A percentile compares a stretch with the other conserved stretches of the same genome.
These are phyloP conservation scores for Harringtonia aguacate DNA, from an alignment of 2,329 filamentous ascomycete species.

Conservation along the genomic window DNA sequence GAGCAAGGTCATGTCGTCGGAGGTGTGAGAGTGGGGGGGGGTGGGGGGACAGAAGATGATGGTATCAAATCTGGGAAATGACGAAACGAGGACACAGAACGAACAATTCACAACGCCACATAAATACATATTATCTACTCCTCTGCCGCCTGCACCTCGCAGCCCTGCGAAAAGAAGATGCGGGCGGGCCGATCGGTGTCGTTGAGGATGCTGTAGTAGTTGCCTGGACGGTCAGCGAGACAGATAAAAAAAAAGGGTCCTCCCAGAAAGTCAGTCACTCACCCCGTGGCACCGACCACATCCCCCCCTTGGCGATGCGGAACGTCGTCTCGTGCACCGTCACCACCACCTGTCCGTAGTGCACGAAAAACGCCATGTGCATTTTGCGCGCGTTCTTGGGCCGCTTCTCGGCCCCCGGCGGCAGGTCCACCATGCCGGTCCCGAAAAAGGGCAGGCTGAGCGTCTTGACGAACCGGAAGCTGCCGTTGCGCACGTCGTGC, in stretches of 20 bases:
- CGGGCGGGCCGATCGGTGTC: constrained; percentile 60
- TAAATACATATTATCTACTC: no score
- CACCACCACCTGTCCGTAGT: constrained; percentile 71
- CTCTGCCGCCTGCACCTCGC: constrained; percentile 34
- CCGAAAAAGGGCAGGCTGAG: constrained; percentile 79
- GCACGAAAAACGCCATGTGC: constrained; percentile 95
- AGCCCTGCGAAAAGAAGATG: constrained; percentile 89
- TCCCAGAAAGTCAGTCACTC: constrained; percentile 25
- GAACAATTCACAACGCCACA: no score
- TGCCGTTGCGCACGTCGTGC: constrained; percentile 49
- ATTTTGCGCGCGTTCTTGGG: constrained; percentile 90
- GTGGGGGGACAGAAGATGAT: neutral
- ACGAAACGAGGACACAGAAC: neutral
- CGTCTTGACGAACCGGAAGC: constrained; percentile 84
- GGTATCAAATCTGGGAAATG: no score
- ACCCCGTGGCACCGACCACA: constrained; percentile 95
- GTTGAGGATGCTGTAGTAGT: constrained; percentile 87
- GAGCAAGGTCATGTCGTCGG: constrained; percentile 54
- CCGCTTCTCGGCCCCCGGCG: constrained; percentile 71
- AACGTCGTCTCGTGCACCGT: constrained; percentile 68
- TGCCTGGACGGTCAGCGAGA: constrained; percentile 49
- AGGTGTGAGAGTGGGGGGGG: constrained; percentile 15
- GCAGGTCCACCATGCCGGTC: constrained; percentile 80
- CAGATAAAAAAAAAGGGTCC: constrained; percentile 4
- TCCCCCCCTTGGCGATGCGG: constrained; percentile 74